Evolutionary conservation across 2,329 filamentous ascomycete species (phyloP), one percentile per base, ranked within the genome.

Genomic region (Lecanicillium sp.): DNA sequence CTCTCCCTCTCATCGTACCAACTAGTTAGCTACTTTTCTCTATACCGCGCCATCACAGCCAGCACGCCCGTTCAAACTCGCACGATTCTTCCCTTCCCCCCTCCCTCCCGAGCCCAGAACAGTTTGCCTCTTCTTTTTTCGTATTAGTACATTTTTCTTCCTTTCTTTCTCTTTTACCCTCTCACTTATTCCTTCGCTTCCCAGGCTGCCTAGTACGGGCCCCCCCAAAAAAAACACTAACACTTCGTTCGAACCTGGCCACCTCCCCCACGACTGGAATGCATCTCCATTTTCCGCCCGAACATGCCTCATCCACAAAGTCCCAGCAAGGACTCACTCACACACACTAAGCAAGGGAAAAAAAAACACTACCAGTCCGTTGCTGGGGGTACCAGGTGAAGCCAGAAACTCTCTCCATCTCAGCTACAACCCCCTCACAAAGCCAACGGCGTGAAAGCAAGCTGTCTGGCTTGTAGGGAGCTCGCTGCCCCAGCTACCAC

Each of bases 401-500:
- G n/a, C n/a, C n/a, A n/a, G n/a, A n/a, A 41, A 20, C 24, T 23
- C 21, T 39, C 5, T n/a, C n/a, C n/a, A n/a, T n/a, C n/a, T n/a
- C n/a, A n/a, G n/a, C n/a, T n/a, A n/a, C n/a, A n/a, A n/a, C n/a
- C n/a, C n/a, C n/a, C n/a, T n/a, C n/a, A n/a, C n/a, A n/a, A n/a
- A 36, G 33, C n/a, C 6, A 20, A 27, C 9, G 24, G 21, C n/a
- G 15, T 39, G 21, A 10, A 12, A 23, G 14, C 29, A 17, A 30
- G 26, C 9, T 4, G 38, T 14, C 19, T 3, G 23, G 21, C 42
- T 37, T 21, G 42, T 14, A 45, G 27, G 21, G 29, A 45, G 15
- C 23, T 29, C 36, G 44, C 44, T 47, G 44, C 44, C 44, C 44
- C 44, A 47, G 44, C 44, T 39, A 47, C 44, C 35, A 26, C 33